These are phyloP conservation scores for Aspergillus vadensis DNA, from an alignment of 2,329 filamentous ascomycete species.

Conservation along the genomic window DNA sequence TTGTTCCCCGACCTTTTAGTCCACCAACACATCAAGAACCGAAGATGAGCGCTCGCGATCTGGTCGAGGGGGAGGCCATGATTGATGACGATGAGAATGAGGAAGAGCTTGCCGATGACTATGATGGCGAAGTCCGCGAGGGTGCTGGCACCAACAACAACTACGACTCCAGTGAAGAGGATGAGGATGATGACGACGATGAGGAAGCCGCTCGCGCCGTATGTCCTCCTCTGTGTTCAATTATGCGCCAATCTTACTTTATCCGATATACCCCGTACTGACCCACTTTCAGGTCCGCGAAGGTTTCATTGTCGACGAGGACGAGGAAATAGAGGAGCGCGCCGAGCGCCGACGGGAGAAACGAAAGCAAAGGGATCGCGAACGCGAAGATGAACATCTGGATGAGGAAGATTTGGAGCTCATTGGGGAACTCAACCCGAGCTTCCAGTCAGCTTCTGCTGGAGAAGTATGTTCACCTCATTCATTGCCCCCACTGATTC, in stretches of 20 bases:
- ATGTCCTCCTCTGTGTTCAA: constrained; percentile 29
- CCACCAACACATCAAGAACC: constrained; percentile 9
- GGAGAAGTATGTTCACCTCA: constrained; percentile 64
- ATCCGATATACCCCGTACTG: constrained; percentile 9
- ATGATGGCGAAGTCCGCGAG: constrained; percentile 57
- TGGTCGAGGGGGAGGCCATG: constrained; percentile 84
- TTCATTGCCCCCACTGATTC: neutral
- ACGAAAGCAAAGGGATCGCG: constrained; percentile 79
- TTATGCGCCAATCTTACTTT: neutral
- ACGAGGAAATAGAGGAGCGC: constrained; percentile 73
- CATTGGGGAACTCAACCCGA: constrained; percentile 79
- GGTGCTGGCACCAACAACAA: constrained; percentile 44
- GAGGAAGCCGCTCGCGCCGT: constrained; percentile 80
- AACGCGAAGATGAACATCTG: constrained; percentile 78
- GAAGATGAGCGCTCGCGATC: constrained; percentile 63
- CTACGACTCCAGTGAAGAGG: constrained; percentile 88
- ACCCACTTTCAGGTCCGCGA: constrained; percentile 69
- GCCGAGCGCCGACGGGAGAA: constrained; percentile 64
- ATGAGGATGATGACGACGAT: constrained; percentile 89
- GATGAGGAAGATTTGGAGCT: constrained; percentile 96
- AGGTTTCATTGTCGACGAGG: constrained; percentile 95
- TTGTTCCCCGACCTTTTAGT: constrained; percentile 3
- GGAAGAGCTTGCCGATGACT: constrained; percentile 77
- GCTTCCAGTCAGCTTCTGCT: constrained; percentile 66
- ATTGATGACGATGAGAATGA: constrained; percentile 84